Evolutionary conservation across 768 basidiomycete genomes (phyloP), one percentile per base, ranked within the genome.

Genomic region (Calocybe indica): DNA sequence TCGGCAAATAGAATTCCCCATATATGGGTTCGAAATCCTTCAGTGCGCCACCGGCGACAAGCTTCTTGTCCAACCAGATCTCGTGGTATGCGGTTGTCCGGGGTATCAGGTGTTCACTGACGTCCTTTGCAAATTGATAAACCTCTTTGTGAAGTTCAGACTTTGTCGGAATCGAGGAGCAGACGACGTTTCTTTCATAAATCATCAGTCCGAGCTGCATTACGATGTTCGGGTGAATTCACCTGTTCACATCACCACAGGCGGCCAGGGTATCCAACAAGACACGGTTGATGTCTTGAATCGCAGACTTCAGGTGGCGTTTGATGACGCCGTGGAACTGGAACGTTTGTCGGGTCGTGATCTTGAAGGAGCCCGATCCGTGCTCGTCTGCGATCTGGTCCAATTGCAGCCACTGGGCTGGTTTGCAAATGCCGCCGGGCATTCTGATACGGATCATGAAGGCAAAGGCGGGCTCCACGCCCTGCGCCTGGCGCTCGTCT

Each of bases 241-340:
- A 88, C 87, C 92, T 75, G 70, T 94, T 99, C 43, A 97, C 96
- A 63, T 99, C 96, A 59, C 96, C 96, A 62, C 96, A 98, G 15
- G 96, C 96, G 42, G 95, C 96, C 51, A 99, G 81, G 3, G 96
- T 97, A 65, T 99, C 96, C 49, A 99, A 73, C 55, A 97, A 61
- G 15, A 77, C 83, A 43, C 83, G 76, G 69, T 99, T 99, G 65
- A 98, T 98, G 46, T 83, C 91, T 70, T 96, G 94, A 53, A 99
- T 97, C 12, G 93, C 89, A 30, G 89, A 85, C 70, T 98, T 98
- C 64, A 99, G 68, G 63, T 99, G 92, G 53, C 79, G 79, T 75
- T 99, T 99, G 73, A 99, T 92, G 57, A 99, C 90, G 47, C 96
- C 96, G 65, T 99, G 96, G 78, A 96, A 98, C 69, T 99, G 96